Percentiles rank a stretch among this genome's conserved stretches.
Evolutionary conservation across 306 rosid genomes (phyloP).

Genomic region (Quercus dentata): DNA sequence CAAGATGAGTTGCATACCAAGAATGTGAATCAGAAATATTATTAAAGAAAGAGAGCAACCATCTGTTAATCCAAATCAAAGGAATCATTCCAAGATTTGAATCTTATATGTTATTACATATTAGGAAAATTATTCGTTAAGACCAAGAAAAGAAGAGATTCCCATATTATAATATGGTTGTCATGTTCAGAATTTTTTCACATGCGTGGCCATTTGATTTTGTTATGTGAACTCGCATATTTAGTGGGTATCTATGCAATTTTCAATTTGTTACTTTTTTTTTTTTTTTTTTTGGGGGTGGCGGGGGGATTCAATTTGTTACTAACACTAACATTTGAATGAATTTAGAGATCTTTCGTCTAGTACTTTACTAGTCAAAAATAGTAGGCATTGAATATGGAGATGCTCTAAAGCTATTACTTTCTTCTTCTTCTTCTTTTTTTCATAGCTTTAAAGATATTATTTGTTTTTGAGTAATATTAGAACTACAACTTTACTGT

Average conservation of each 20-base stretch:
- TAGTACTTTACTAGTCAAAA: conserved; percentile 16
- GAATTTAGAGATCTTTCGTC: conserved; percentile 7
- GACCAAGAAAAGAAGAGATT: conserved; percentile 40
- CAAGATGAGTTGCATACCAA: conserved; percentile 41
- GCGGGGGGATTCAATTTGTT: not conserved
- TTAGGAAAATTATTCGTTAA: conserved; percentile 1
- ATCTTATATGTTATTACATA: not conserved
- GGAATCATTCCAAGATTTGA: conserved; percentile 16
- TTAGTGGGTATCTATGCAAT: conserved; percentile 26
- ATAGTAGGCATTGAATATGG: conserved; percentile 25
- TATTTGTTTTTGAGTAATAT: too few relatives aligned
- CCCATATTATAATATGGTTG: conserved; percentile 25
- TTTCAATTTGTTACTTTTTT: not conserved
- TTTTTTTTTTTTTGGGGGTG: too few relatives aligned
- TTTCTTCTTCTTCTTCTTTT: not conserved
- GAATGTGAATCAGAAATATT: conserved; percentile 22
- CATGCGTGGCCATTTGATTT: conserved; percentile 36
- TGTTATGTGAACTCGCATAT: conserved; percentile 18
- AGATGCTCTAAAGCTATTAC: conserved; percentile 15
- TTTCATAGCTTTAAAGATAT: too few relatives aligned
- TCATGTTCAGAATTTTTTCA: conserved; percentile 35
- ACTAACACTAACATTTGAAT: not conserved
- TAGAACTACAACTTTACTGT: too few relatives aligned
- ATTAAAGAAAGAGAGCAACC: not conserved
- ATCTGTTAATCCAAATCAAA: not conserved